Percentiles rank a stretch among this genome's conserved stretches.
These are phyloP conservation scores for Sanghuangporus sanghuang DNA, from an alignment of 1,284 basidiomycete genomes.

Conservation along the genomic window DNA sequence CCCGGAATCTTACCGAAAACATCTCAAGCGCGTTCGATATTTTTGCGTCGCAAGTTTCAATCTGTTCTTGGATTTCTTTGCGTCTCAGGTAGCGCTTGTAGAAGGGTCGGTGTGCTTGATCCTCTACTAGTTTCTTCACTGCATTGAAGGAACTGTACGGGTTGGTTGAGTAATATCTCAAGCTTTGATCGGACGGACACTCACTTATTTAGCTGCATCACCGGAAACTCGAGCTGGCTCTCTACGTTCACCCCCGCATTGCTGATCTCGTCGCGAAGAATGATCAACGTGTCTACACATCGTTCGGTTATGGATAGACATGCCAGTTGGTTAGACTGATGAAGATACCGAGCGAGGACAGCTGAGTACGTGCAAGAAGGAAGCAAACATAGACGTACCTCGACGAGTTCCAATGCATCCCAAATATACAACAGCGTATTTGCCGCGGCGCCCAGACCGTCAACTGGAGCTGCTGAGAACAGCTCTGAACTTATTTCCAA, in stretches of 20 bases:
- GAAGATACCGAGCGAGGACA: neutral
- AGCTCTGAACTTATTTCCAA: conserved; percentile 41
- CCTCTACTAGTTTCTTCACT: conserved; percentile 49
- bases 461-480: conserved; percentile 48
- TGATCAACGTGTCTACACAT: conserved; percentile 41
- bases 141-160: conserved; percentile 34
- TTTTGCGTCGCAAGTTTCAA: conserved; percentile 45
- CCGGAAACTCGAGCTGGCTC: conserved; percentile 33
- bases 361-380: neutral
- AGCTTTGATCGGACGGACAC: conserved; percentile 23
- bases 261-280: conserved; percentile 38
- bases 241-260: conserved; percentile 32
- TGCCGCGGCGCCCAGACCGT: conserved; percentile 48
- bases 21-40: conserved; percentile 49
- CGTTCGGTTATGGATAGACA: conserved; percentile 47
- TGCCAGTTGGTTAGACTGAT: conserved; percentile 42
- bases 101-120: conserved; percentile 61
- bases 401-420: conserved; percentile 52
- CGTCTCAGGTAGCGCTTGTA: conserved; percentile 74
- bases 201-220: conserved; percentile 45
- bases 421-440: conserved; percentile 51
- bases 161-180: neutral
- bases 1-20: conserved; percentile 44
- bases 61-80: conserved; percentile 58
- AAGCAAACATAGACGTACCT: conserved; percentile 39